phyloP scores from a whole-genome alignment of 306 rosid species.

The Lathyrus oleraceus region DNA sequence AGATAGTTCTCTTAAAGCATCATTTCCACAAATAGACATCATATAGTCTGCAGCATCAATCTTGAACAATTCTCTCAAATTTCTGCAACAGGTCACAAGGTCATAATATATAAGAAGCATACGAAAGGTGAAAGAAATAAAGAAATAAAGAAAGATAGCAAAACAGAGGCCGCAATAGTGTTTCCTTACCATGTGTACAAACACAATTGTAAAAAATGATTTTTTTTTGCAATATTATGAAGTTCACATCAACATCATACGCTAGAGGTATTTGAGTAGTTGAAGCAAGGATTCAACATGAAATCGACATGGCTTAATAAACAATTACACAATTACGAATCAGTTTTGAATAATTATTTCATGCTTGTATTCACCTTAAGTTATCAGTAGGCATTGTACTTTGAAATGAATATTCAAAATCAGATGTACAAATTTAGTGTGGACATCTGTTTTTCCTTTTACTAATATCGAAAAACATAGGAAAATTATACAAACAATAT shows the following conservation, averaged over 20 bases:
- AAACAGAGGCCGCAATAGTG: neutral
- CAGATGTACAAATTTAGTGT: neutral
- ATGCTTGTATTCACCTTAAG: neutral
- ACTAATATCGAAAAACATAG: neutral
- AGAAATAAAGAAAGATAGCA: neutral
- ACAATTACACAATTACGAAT: constrained; percentile 4
- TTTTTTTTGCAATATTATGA: neutral
- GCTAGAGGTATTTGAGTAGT: neutral
- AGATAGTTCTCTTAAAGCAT: constrained; percentile 93
- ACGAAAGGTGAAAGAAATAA: constrained; percentile 14
- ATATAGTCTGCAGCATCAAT: constrained; percentile 99
- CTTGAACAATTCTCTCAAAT: constrained; percentile 95
- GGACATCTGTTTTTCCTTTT: neutral
- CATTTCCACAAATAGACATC: constrained; percentile 99
- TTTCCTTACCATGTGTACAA: constrained; percentile 18
- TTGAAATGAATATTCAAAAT: constrained; percentile 13
- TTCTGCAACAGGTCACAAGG: constrained; percentile 51
- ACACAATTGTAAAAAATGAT: constrained; percentile 23
- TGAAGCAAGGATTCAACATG: constrained; percentile 29
- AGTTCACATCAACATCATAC: constrained; percentile 3
- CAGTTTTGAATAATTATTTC: constrained; percentile 7
- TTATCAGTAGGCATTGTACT: constrained; percentile 6
- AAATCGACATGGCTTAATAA: neutral
- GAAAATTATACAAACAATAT: constrained; percentile 4
- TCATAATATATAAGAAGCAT: constrained; percentile 28